Base-by-base conservation (phyloP, 2,329 filamentous ascomycete genomes). In the Rhynchosporium secalis region DNA sequence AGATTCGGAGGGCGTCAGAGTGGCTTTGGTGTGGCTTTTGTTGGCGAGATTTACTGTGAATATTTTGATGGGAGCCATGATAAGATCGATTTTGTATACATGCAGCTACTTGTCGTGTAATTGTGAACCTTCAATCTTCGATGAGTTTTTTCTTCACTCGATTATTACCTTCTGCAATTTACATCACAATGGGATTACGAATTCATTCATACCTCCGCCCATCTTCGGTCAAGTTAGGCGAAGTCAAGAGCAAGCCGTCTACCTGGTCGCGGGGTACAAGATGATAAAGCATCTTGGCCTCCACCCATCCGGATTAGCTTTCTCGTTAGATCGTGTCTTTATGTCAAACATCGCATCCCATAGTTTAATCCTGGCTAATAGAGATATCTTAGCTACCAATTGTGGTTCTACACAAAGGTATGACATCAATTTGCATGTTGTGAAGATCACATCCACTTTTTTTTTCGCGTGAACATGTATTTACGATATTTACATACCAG, bases 21-120 rank as follows among this genome's bases (percentile, higher is more conserved):
- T 28, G 8, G 49, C 36, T 54, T 40, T 54, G 8, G 49, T 54
- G 10, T 54, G 49, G 8, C 31, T 41, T 54, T 15, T 54, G 49
- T 54, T 54, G 49, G 49, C 20, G 3, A 54, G 49, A 33, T 20
- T 36, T n/a, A 54, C 15, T 40, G 33, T 38, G 33, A 54, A 54
- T 29, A 36, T 54, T 33, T 54, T 54, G 15, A 10, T 12, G 12
- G 49, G 36, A 29, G 9, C 26, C 46, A 48, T 36, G 43, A n/a
- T 28, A 20, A 46, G 43, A 20, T 46, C n/a, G 8, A 46, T 20
- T 15, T 46, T 1, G n/a, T n/a, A n/a, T 46, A 46, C 15, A 15
- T 13, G 13, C 7, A 15, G 15, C 4, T 13, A 43, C n/a, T 43
- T 43, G 13, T 43, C 41, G 13, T n/a, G 10, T 5, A n/a, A 12